These are phyloP conservation scores for Amaranthus tricolor DNA, from an alignment of 179 eudicot genomes.

Conservation along the genomic window DNA sequence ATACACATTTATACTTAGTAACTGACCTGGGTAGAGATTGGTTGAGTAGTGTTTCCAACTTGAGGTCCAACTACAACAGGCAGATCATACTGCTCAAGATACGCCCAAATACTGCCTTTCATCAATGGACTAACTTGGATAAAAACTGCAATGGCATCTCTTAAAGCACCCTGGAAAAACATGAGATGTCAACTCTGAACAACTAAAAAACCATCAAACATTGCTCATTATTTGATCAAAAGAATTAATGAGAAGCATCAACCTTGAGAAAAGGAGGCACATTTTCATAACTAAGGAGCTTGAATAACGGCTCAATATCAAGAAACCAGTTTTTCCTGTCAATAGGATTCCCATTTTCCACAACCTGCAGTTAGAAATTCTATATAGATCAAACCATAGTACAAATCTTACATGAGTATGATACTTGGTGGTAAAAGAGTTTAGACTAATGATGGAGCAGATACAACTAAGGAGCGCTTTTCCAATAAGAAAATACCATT, in stretches of 20 bases:
- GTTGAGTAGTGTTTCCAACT: constrained; percentile 45
- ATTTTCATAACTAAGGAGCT: constrained; percentile 95
- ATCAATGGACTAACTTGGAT: constrained; percentile 71
- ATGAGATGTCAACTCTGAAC: constrained; percentile 18
- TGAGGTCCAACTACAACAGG: constrained; percentile 93
- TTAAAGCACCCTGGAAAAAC: constrained; percentile 71
- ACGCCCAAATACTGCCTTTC: constrained; percentile 88
- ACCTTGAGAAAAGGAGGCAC: constrained; percentile 99
- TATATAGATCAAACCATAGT: not conserved
- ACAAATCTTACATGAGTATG: not conserved
- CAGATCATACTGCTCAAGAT: constrained; percentile 94
- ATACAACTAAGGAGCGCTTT: not conserved
- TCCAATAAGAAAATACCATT: not conserved
- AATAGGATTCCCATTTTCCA: constrained; percentile 78
- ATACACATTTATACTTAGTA: constrained; percentile 7
- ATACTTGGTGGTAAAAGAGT: not conserved
- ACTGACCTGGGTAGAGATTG: constrained; percentile 67
- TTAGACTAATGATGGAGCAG: not conserved
- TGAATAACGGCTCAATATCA: constrained; percentile 94
- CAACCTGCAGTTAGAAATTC: constrained; percentile 46
- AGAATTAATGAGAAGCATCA: not conserved
- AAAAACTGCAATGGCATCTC: constrained; percentile 73
- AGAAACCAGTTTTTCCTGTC: constrained; percentile 91
- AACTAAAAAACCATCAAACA: constrained; percentile 14
- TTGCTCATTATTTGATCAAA: not conserved